phyloP scores from a whole-genome alignment of 208 protist species.

The Herpetomonas samuelpessoai region DNA sequence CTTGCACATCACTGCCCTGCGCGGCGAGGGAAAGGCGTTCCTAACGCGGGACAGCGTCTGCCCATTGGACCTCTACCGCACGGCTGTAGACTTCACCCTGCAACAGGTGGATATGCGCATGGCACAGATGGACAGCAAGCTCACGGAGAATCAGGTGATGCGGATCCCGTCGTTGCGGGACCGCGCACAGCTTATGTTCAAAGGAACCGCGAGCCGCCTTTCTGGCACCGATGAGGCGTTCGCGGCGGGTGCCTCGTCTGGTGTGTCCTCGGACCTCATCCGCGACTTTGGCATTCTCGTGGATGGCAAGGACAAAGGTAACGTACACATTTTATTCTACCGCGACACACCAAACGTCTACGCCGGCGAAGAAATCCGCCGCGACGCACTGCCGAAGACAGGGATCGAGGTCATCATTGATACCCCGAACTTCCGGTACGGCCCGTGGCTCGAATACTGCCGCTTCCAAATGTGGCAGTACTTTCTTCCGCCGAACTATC shows the following conservation, averaged over 20 bases:
- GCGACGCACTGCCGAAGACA: conserved; percentile 53
- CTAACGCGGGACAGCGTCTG: conserved; percentile 61
- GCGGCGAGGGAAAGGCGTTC: conserved; percentile 57
- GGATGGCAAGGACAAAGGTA: conserved; percentile 57
- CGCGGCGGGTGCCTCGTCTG: conserved; percentile 11
- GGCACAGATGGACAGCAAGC: conserved; percentile 61
- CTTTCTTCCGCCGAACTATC: conserved; percentile 79
- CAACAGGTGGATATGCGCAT: conserved; percentile 72
- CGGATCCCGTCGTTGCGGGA: conserved; percentile 51
- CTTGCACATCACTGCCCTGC: conserved; percentile 66
- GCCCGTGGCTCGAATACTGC: conserved; percentile 85
- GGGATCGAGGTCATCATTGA: conserved; percentile 83
- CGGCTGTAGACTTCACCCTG: conserved; percentile 68
- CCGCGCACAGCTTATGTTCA: conserved; percentile 54
- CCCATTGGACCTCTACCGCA: conserved; percentile 68
- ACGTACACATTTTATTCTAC: conserved; percentile 75
- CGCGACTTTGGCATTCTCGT: conserved; percentile 76
- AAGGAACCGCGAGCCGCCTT: conserved; percentile 20
- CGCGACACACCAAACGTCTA: conserved; percentile 81
- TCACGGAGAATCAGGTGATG: conserved; percentile 39
- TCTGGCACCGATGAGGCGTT: conserved; percentile 22
- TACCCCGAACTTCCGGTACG: conserved; percentile 58
- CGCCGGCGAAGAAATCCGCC: conserved; percentile 57
- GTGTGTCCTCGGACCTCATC: conserved; percentile 47
- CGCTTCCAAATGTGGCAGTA: conserved; percentile 72